Base-by-base conservation (phyloP, 2,329 filamentous ascomycete species). In the Laburnicola sp. region DNA sequence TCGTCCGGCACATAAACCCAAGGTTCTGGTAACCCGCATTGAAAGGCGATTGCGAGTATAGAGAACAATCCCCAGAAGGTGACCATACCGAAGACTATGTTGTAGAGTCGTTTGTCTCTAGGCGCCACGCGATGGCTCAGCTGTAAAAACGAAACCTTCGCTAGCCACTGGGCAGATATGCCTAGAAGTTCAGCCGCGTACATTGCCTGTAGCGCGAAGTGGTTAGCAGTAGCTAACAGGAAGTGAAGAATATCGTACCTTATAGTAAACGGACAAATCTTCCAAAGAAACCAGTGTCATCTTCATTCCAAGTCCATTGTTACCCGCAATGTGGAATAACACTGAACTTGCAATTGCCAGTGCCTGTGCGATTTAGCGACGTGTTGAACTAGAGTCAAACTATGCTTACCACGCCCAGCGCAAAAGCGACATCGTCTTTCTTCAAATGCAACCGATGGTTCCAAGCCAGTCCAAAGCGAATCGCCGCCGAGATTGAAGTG, bases 21-120 rank as follows among this genome's bases (percentile, higher is more conserved):
- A 7, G 58, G 59, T n/a, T 45, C 23, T 7, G 58, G 54, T 2
- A 60, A 27, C 7, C 48, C 40, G 39, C 63, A 67, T 46, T 66
- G 59, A 26, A 64, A 58, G 6, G 48, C 53, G 26, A 55, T 44
- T 21, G 41, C 51, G 25, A 57, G 40, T 21, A 53, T 34, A 2
- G 57, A 52, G 31, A 57, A 55, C 10, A 57, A 10, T 4, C 50
- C 34, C 57, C 57, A 59, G 6, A 46, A 40, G 26, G 42, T 48
- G 6, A 59, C 42, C 11, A 59, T 35, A 5, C 25, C 45, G 27
- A 57, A 52, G 40, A 59, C 44, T 3, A 51, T 32, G 43, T 48
- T 48, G 40, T 45, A 59, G 3, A 38, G 31, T 34, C 43, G 43
- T 35, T 41, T 36, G 27, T 48, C 16, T 21, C 45, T 48, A 3